A percentile compares a stretch with the other conserved stretches of the same genome.
phyloP scores from a whole-genome alignment of 2,329 filamentous ascomycete genomes.

The Stagonosporopsis vannaccii region DNA sequence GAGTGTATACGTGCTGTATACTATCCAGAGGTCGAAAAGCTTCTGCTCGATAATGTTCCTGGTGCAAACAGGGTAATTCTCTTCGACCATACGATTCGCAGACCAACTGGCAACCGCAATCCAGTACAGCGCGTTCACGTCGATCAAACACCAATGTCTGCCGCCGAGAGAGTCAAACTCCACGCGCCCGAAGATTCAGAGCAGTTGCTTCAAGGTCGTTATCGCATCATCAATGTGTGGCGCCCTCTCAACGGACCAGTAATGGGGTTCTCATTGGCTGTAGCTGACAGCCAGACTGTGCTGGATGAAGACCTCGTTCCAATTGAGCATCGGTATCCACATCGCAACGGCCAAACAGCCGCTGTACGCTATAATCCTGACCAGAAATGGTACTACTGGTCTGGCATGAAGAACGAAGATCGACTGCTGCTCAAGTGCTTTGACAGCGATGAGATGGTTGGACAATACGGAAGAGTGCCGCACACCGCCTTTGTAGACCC shows the following conservation, averaged over 20 bases:
- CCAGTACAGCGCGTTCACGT: conserved; percentile 81
- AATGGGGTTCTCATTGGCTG: conserved; percentile 63
- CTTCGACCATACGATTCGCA: conserved; percentile 91
- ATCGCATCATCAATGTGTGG: conserved; percentile 91
- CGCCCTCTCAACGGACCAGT: conserved; percentile 67
- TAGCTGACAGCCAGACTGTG: conserved; percentile 64
- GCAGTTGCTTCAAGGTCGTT: conserved; percentile 69
- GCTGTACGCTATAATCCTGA: conserved; percentile 66
- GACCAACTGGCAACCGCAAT: conserved; percentile 66
- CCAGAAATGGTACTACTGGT: conserved; percentile 82
- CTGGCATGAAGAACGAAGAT: conserved; percentile 77
- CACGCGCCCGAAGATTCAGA: conserved; percentile 75
- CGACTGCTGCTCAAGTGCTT: conserved; percentile 80
- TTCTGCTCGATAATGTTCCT: conserved; percentile 72
- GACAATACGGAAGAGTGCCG: conserved; percentile 52
- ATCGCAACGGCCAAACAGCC: conserved; percentile 77
- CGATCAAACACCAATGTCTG: conserved; percentile 77
- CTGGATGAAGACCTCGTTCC: conserved; percentile 70
- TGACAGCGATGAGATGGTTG: conserved; percentile 63
- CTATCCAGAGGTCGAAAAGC: conserved; percentile 81
- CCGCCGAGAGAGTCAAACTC: conserved; percentile 69
- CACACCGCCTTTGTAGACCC: conserved; percentile 73
- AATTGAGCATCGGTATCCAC: conserved; percentile 76
- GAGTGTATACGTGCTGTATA: conserved; percentile 73
- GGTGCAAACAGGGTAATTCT: conserved; percentile 72